Conservation (phyloP, 441 rosid genomes). For the Mallotus japonicus region DNA sequence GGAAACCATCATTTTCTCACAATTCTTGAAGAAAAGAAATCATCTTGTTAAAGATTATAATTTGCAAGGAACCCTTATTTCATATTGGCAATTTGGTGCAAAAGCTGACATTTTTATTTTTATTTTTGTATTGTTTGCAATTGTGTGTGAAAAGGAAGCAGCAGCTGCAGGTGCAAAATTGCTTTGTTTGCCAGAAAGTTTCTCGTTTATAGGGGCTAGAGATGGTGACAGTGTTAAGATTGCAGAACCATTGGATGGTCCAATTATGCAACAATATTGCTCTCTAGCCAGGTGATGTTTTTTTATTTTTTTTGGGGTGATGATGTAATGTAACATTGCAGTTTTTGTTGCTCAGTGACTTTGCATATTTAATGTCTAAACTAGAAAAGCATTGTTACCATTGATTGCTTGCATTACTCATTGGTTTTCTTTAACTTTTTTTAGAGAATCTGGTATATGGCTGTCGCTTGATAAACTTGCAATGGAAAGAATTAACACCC, state of each 20-base stretch:
- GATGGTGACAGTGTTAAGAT: slow-evolving; percentile 74
- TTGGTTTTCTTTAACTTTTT: slow-evolving; percentile 13
- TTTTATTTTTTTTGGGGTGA: background rate
- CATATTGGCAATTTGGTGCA: no score
- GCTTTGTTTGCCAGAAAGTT: slow-evolving; percentile 90
- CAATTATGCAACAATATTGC: slow-evolving; percentile 75
- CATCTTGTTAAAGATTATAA: no score
- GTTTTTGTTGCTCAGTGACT: background rate
- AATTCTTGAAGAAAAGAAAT: no score
- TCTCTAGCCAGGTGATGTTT: slow-evolving; percentile 70
- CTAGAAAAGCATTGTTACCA: background rate
- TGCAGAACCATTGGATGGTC: slow-evolving; percentile 79
- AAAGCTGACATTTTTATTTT: background rate
- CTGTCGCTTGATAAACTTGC: slow-evolving; percentile 93
- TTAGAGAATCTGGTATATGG: slow-evolving; percentile 80
- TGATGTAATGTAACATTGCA: background rate
- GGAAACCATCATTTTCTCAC: no score
- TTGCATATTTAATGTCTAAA: background rate
- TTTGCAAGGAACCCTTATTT: no score
- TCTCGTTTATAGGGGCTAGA: slow-evolving; percentile 64
- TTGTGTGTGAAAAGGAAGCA: slow-evolving; percentile 63
- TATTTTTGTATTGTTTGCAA: background rate
- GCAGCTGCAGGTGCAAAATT: slow-evolving; percentile 75
- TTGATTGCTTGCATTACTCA: background rate
- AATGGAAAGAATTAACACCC: slow-evolving; percentile 74